Base-by-base conservation (phyloP, 1,139 yeast genomes). In the Yarrowia galli region DNA sequence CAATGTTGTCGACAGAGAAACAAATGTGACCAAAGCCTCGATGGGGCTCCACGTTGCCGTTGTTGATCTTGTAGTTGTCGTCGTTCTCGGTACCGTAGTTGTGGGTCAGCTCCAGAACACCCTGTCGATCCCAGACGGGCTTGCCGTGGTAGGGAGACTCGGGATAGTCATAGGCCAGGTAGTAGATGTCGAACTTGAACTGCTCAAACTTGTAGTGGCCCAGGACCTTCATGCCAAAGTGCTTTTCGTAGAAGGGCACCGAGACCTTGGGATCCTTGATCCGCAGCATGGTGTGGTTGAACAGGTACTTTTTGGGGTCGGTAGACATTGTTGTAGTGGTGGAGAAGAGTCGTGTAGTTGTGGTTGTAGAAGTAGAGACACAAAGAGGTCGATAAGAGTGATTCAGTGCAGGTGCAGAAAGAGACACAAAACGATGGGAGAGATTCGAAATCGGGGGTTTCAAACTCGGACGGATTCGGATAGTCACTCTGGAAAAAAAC, bases 11-110 rank as follows among this genome's bases (percentile, higher is more conserved):
- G 20, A 93, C 97, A 0, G 97, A 83, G 72, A 93, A 80, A 79
- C 97, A 91, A 70, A 92, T 87, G 79, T 95, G 99, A 23, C 99
- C 99, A 76, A 92, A 95, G 0, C 99, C 99, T 73, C 95, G 86
- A 78, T 87, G 82, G 56, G 96, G 95, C 67, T 87, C 89, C 16
- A 84, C 87, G 76, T 95, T 95, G 70, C 99, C 99, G 74, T 89
- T 89, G 80, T 87, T 89, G 68, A 89, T 79, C 71, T 80, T 83
- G 78, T 82, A 91, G 12, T 79, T 75, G 8, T 84, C 81, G 72
- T 89, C 92, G 65, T 78, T 78, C 75, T 89, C 96, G 35, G 87
- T 81, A 9, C 96, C 96, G 78, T 89, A 87, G 76, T 89, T 86
- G 79, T 92, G 96, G 70, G 93, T 87, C 75, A 95, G 84, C 78